These are phyloP conservation scores for Tetracentron sinense DNA, from an alignment of 164 flowering plant species.

Conservation along the genomic window DNA sequence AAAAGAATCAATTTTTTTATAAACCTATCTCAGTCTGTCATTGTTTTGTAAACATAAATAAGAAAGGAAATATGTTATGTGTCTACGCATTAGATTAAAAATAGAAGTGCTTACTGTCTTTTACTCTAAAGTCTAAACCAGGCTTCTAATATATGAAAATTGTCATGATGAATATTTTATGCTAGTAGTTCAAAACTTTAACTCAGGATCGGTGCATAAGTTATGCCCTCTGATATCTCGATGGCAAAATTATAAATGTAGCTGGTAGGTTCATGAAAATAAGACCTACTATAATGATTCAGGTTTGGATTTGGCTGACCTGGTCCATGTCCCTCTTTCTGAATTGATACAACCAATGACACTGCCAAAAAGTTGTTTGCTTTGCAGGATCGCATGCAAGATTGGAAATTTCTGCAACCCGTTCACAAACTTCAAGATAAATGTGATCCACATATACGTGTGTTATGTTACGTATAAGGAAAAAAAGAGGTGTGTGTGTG, in stretches of 20 bases:
- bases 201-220: neutral
- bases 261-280: neutral
- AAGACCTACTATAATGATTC: neutral
- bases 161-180: neutral
- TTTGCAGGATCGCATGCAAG: neutral
- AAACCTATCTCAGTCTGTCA: too few species aligned
- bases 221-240: neutral
- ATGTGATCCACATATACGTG: neutral
- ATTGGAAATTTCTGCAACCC: conserved; percentile 5
- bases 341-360: conserved; percentile 1
- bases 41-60: too few species aligned
- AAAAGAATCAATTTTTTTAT: too few species aligned
- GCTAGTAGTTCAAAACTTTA: neutral
- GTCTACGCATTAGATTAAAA: too few species aligned
- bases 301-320: conserved; percentile 14
- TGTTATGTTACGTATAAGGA: too few species aligned
- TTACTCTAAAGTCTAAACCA: too few species aligned
- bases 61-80: too few species aligned
- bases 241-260: neutral
- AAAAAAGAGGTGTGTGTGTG: too few species aligned
- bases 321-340: neutral
- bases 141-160: neutral
- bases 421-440: neutral
- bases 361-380: neutral
- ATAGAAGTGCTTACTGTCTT: too few species aligned